Evolutionary conservation across 108 stramenopile genomes (phyloP).

Genomic region (Nitzschia sp.): DNA sequence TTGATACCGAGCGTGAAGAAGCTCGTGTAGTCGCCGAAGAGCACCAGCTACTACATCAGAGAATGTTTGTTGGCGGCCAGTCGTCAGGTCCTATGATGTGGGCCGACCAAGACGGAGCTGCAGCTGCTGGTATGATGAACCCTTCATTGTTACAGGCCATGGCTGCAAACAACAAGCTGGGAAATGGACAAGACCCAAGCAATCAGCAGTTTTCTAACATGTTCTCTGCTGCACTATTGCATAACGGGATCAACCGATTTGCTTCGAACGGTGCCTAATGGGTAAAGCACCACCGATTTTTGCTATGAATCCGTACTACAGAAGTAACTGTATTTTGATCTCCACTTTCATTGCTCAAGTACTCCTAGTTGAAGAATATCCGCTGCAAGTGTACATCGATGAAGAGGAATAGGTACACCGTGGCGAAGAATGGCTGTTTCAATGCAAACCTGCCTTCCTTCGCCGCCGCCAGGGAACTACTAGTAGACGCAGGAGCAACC

Average conservation of each 20-base stretch:
- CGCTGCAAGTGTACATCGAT: too few species aligned
- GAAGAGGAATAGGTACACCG: too few species aligned
- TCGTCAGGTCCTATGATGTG: conserved; percentile 14
- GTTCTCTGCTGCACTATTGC: conserved; percentile 38
- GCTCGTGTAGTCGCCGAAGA: conserved; percentile 35
- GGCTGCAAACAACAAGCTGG: conserved; percentile 18
- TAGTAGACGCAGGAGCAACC: too few species aligned
- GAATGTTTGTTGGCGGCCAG: conserved; percentile 23
- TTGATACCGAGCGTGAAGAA: conserved; percentile 54
- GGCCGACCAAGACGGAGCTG: background rate
- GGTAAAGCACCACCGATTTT: too few species aligned
- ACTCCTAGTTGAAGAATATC: too few species aligned
- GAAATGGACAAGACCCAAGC: conserved; percentile 2
- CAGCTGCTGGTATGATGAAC: conserved; percentile 15
- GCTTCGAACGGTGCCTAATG: conserved; percentile 35
- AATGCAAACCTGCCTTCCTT: too few species aligned
- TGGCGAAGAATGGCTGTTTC: too few species aligned
- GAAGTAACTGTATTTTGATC: too few species aligned
- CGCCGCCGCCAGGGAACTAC: too few species aligned
- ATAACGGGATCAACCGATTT: conserved; percentile 39
- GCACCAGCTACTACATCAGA: conserved; percentile 38
- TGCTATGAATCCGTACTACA: too few species aligned
- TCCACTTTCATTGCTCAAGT: too few species aligned
- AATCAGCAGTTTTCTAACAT: conserved; percentile 24
- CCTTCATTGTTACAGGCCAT: conserved; percentile 23